phyloP scores from a whole-genome alignment of 139 green algal genomes.

The Nannochloris sp. region DNA sequence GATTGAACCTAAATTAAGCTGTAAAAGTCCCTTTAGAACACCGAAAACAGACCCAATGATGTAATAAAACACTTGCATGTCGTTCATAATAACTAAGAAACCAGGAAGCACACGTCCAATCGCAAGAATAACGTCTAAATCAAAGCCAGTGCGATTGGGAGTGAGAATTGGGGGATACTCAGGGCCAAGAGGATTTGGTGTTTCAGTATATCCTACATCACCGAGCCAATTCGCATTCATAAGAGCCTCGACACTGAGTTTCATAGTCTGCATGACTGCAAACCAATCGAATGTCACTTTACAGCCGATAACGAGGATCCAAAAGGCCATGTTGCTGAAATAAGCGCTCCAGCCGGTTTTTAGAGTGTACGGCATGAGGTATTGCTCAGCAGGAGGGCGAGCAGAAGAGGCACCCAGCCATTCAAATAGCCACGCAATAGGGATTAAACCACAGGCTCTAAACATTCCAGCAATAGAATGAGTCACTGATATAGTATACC shows the following conservation, averaged over 20 bases:
- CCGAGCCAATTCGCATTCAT: slow-evolving; percentile 27
- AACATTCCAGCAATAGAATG: slow-evolving; percentile 21
- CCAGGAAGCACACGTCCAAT: slow-evolving; percentile 23
- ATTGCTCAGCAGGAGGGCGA: slow-evolving; percentile 15
- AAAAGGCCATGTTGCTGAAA: slow-evolving; percentile 46
- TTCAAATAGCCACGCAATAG: slow-evolving; percentile 26
- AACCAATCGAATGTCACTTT: slow-evolving; percentile 64
- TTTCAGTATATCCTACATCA: not conserved
- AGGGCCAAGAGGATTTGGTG: not conserved
- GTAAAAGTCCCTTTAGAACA: slow-evolving; percentile 33
- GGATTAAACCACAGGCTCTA: slow-evolving; percentile 2
- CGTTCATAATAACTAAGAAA: slow-evolving; percentile 32
- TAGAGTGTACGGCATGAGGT: slow-evolving; percentile 17
- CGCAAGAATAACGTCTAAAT: slow-evolving; percentile 28
- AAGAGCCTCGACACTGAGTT: slow-evolving; percentile 17
- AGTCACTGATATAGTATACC: slow-evolving; percentile 30
- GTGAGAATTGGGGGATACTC: not conserved
- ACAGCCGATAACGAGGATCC: slow-evolving; percentile 36
- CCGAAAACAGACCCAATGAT: slow-evolving; percentile 25
- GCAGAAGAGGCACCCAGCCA: slow-evolving; percentile 26
- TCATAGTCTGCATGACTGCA: slow-evolving; percentile 32
- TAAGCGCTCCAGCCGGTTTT: slow-evolving; percentile 30
- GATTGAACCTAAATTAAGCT: slow-evolving; percentile 36
- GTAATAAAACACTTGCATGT: slow-evolving; percentile 36
- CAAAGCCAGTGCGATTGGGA: not conserved